Evolutionary conservation across 2,329 filamentous ascomycete genomes (phyloP), one percentile per base, ranked within the genome.

Genomic region (Juglanconis sp.): DNA sequence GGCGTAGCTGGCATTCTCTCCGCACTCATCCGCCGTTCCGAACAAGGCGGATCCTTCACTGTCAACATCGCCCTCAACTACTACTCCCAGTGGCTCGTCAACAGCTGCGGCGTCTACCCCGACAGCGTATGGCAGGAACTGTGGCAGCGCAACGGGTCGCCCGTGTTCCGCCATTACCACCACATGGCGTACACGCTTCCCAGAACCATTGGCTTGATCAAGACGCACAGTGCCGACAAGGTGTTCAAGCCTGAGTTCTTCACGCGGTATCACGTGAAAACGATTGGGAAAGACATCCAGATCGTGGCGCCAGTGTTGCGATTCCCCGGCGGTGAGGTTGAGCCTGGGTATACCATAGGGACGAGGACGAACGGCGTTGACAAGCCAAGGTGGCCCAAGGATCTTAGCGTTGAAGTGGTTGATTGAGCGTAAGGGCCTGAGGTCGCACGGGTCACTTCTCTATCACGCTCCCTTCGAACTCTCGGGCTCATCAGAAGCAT

Each of bases 81-180:
- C 63, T 76, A 77, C 57, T 74, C 71, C 2, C 71, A 74, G 53
- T 79, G 76, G 76, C 71, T 79, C 1, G 72, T 76, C 11, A 65
- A 71, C 24, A 71, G 67, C 2, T 71, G 68, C 53, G 76, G 76
- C 5, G 71, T 66, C 13, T 79, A 79, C 69, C 74, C 76, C 0
- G 63, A 68, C 3, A 65, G 70, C 1, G 69, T 83, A 11, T 84
- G 82, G 81, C 64, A 78, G 11, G 73, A 78, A 11, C 63, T 83
- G 2, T 81, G 79, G 74, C 71, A 75, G 11, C 76, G 50, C 17
- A 59, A 83, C 61, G 78, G 77, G 3, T 70, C 68, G 24, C 76
- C 74, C 5, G 73, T 80, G 1, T 85, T 81, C 70, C 75, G 80
- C 10, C 77, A 83, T 65, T 78, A 80, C 65, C 75, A 84, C 63